Evolutionary conservation across 78 protist species (phyloP), one percentile per base, ranked within the genome.

Genomic region (Protostelium mycophagum): DNA sequence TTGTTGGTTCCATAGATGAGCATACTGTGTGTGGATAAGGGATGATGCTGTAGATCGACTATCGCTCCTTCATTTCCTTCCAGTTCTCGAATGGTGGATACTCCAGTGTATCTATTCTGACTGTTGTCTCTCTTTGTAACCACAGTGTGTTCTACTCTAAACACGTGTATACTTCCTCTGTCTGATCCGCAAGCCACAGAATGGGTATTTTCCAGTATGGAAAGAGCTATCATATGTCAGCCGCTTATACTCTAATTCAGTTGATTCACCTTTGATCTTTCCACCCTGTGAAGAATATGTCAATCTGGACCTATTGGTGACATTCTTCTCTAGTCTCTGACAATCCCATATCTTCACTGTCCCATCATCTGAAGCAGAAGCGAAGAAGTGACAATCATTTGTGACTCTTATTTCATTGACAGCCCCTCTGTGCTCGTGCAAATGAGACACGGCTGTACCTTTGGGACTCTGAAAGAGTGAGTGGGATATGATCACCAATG

Each of bases 291-390:
- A 36, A 0, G 90, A 38, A 38, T 95, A 95, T 0, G 95, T 94
- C 35, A 83, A 88, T n/a, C 95, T 37, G 1, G 96, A 92, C 28
- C 94, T 38, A n/a, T 92, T 92, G 1, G 96, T 90, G 23, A 88
- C 94, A 89, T 91, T 38, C n/a, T 91, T 92, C 37, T 93, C 93
- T 90, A 95, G 87, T 73, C 95, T 63, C 63, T 90, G 87, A 25
- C 93, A 88, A 88, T 93, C 95, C 96, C 96, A 95, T 34, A 95
- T 95, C 89, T 93, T 92, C 37, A 95, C 96, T 0, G 96, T 94
- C 1, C 96, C 96, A 87, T 95, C 96, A 85, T 95, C 91, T 31
- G 88, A 63, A 23, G 93, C 96, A 1, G 91, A 92, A 31, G 95
- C 96, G 93, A 95, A 95, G 86, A 92, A 95, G 1, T 89, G 84